Conservation (phyloP, 2,329 filamentous ascomycete species). For the Mycogone perniciosa region DNA sequence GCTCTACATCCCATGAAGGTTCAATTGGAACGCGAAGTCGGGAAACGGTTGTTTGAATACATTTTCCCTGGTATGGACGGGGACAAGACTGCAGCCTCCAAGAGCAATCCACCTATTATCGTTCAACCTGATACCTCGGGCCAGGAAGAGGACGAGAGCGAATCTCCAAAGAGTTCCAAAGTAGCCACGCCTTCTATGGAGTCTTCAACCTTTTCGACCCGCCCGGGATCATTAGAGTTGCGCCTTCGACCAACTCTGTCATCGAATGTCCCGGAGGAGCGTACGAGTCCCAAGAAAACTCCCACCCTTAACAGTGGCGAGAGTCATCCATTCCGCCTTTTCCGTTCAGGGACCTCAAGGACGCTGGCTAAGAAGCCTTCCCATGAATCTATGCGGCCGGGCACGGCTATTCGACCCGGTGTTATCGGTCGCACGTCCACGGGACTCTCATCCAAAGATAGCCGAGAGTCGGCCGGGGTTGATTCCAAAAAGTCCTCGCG, state of each 20-base stretch:
- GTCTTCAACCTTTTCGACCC: slow-evolving; percentile 47
- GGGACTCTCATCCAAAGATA: slow-evolving; percentile 36
- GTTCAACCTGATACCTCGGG: slow-evolving; percentile 32
- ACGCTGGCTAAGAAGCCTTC: slow-evolving; percentile 47
- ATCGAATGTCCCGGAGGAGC: slow-evolving; percentile 38
- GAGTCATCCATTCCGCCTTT: slow-evolving; percentile 46
- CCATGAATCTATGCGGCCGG: slow-evolving; percentile 47
- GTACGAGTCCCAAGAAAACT: slow-evolving; percentile 34
- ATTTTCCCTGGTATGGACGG: slow-evolving; percentile 80
- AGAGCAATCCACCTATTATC: slow-evolving; percentile 56
- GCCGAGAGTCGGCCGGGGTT: slow-evolving; percentile 29
- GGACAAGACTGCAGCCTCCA: slow-evolving; percentile 40
- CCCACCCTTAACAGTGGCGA: slow-evolving; percentile 44
- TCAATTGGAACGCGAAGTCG: slow-evolving; percentile 86
- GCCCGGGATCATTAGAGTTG: slow-evolving; percentile 70
- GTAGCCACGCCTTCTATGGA: slow-evolving; percentile 33
- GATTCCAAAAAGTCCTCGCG: slow-evolving; percentile 45
- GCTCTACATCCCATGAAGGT: slow-evolving; percentile 89
- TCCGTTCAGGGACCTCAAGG: slow-evolving; percentile 40
- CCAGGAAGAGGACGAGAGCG: slow-evolving; percentile 44
- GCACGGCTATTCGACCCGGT: slow-evolving; percentile 32
- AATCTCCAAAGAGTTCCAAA: slow-evolving; percentile 35
- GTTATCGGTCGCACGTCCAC: slow-evolving; percentile 41
- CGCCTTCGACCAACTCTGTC: slow-evolving; percentile 77
- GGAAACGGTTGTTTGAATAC: slow-evolving; percentile 91